These are phyloP conservation scores for Blastobotrys illinoisensis DNA, from an alignment of 1,139 yeast species.

Conservation along the genomic window DNA sequence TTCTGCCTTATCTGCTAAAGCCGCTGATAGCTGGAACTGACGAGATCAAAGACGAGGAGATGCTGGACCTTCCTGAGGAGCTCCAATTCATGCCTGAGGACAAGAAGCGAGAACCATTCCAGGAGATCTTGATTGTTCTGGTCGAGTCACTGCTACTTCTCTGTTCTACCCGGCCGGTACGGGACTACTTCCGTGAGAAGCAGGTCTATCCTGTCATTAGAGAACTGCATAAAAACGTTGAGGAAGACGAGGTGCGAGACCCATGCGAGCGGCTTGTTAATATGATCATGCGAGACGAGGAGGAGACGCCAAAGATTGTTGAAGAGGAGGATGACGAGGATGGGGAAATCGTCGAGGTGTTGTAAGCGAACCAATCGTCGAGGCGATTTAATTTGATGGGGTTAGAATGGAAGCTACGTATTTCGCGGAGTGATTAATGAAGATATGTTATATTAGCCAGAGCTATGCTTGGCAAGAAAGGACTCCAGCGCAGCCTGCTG, in stretches of 20 bases:
- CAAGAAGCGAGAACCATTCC: slow-evolving; percentile 68
- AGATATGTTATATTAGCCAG: too few species aligned
- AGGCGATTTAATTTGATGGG: background rate
- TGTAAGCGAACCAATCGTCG: slow-evolving; percentile 4
- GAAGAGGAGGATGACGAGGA: slow-evolving; percentile 45
- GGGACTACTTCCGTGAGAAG: slow-evolving; percentile 71
- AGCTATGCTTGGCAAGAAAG: background rate
- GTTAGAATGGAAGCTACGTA: background rate
- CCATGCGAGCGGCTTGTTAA: slow-evolving; percentile 51
- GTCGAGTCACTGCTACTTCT: slow-evolving; percentile 67
- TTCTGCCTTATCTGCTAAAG: slow-evolving; percentile 73
- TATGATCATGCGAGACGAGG: slow-evolving; percentile 88
- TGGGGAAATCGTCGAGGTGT: slow-evolving; percentile 25
- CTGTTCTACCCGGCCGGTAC: slow-evolving; percentile 64
- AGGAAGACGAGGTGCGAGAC: slow-evolving; percentile 61
- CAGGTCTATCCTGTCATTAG: slow-evolving; percentile 79
- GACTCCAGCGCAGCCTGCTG: background rate
- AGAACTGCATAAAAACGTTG: slow-evolving; percentile 69
- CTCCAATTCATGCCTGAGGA: slow-evolving; percentile 74
- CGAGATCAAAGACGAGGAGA: slow-evolving; percentile 72
- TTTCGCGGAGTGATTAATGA: background rate
- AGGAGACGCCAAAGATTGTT: slow-evolving; percentile 47
- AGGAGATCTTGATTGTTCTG: slow-evolving; percentile 61
- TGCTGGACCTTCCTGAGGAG: slow-evolving; percentile 84
- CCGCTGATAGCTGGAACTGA: slow-evolving; percentile 79